Conservation (phyloP, 2,329 filamentous ascomycete species). For the Ophiognomonia clavigignenti-juglandacearum region DNA sequence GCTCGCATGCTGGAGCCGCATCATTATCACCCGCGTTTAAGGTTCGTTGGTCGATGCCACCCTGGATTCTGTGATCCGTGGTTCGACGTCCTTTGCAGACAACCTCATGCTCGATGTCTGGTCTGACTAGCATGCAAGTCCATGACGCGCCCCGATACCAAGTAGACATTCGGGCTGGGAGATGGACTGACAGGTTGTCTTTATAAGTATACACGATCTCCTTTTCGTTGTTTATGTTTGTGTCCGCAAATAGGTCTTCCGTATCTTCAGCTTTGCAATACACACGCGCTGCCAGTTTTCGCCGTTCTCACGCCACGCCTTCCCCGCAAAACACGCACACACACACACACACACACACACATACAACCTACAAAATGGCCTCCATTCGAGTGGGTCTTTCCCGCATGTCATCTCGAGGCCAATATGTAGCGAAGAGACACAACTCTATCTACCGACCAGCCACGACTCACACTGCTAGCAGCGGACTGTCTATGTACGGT, state of each 20-base stretch:
- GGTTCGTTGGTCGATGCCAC: background rate
- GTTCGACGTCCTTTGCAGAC: background rate
- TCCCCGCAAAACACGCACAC: background rate
- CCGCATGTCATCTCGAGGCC: background rate
- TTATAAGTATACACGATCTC: background rate
- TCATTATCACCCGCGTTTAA: background rate
- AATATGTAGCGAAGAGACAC: background rate
- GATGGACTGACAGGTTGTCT: background rate
- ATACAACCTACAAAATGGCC: conserved; percentile 2
- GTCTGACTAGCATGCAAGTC: background rate
- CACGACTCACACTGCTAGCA: background rate
- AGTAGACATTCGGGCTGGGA: background rate
- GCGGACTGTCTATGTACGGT: background rate
- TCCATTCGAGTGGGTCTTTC: conserved; percentile 8
- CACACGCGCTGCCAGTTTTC: too few relatives aligned
- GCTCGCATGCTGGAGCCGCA: background rate
- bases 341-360: background rate
- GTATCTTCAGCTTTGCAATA: background rate
- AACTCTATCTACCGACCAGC: background rate
- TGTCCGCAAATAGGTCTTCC: too few relatives aligned
- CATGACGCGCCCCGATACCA: background rate
- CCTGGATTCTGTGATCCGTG: too few relatives aligned
- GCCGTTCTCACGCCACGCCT: background rate
- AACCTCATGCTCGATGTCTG: background rate
- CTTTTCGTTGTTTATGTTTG: background rate